phyloP scores from a whole-genome alignment of 805 yeast genomes.

The Schizosaccharomyces cryophilus region DNA sequence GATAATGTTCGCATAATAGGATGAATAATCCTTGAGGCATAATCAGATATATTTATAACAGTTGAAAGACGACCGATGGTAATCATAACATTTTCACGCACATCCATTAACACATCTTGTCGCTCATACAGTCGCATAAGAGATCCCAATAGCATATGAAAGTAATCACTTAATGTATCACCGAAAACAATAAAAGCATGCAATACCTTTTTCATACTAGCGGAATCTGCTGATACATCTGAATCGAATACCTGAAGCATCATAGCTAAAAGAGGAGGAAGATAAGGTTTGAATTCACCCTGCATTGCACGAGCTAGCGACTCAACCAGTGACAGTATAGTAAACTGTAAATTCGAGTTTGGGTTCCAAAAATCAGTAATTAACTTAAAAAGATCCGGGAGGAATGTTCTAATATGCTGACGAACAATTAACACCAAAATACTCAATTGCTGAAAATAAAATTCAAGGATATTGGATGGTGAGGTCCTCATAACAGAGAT shows the following conservation, averaged over 20 bases:
- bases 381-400: conserved; percentile 48
- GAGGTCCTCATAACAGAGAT: conserved; percentile 62
- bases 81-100: conserved; percentile 52
- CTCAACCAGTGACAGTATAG: conserved; percentile 59
- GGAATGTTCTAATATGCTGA: conserved; percentile 67
- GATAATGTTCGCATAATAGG: conserved; percentile 50
- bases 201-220: conserved; percentile 32
- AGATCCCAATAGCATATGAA: conserved; percentile 69
- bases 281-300: conserved; percentile 69
- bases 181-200: conserved; percentile 73
- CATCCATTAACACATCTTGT: conserved; percentile 25
- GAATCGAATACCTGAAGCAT: conserved; percentile 54
- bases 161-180: conserved; percentile 63
- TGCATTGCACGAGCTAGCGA: conserved; percentile 66
- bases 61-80: conserved; percentile 63
- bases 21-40: conserved; percentile 76
- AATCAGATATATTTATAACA: conserved; percentile 48
- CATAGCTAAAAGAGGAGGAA: conserved; percentile 54
- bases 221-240: conserved; percentile 29
- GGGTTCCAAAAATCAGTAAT: conserved; percentile 46
- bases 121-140: conserved; percentile 59
- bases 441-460: conserved; percentile 72
- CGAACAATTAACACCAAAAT: conserved; percentile 59
- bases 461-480: conserved; percentile 46
- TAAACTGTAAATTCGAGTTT: conserved; percentile 39